Conservation (phyloP, 2,329 filamentous ascomycete species). For the Cercospora citrullina region DNA sequence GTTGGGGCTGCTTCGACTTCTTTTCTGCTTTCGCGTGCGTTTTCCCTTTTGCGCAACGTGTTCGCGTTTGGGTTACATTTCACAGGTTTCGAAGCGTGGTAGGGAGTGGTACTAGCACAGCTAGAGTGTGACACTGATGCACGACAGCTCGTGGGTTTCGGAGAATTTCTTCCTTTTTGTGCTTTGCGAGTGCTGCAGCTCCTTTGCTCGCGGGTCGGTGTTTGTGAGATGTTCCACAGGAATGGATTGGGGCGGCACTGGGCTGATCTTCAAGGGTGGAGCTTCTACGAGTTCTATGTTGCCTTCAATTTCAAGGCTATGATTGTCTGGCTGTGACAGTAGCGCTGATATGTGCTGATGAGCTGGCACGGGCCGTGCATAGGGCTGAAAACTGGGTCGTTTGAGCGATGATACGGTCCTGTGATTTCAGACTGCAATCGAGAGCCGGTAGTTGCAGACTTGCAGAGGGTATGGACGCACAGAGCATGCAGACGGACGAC, state of each 20-base stretch:
- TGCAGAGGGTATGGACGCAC: background rate
- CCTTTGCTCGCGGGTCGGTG: background rate
- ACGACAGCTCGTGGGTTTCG: constrained; percentile 6
- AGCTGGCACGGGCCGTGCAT: background rate
- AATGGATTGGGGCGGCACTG: background rate
- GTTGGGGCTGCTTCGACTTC: background rate
- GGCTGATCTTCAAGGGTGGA: background rate
- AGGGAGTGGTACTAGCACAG: background rate
- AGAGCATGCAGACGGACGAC: background rate
- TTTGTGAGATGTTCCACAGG: background rate
- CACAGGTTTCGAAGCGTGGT: constrained; percentile 2
- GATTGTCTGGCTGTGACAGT: background rate
- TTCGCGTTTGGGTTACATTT: background rate
- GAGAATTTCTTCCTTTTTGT: constrained; percentile 6
- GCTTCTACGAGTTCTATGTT: background rate
- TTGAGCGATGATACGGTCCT: background rate
- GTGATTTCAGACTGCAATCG: background rate
- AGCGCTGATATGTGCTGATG: background rate
- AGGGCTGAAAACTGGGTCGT: background rate
- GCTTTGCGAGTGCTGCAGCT: background rate
- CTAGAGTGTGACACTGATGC: background rate
- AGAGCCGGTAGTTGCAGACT: background rate
- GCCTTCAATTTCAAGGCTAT: background rate
- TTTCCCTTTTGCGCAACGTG: background rate
- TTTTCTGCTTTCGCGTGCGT: background rate